Percentiles rank a stretch among this genome's conserved stretches.
These are phyloP conservation scores for Hypoxylon fuscum DNA, from an alignment of 495 filamentous ascomycete species.

Conservation along the genomic window DNA sequence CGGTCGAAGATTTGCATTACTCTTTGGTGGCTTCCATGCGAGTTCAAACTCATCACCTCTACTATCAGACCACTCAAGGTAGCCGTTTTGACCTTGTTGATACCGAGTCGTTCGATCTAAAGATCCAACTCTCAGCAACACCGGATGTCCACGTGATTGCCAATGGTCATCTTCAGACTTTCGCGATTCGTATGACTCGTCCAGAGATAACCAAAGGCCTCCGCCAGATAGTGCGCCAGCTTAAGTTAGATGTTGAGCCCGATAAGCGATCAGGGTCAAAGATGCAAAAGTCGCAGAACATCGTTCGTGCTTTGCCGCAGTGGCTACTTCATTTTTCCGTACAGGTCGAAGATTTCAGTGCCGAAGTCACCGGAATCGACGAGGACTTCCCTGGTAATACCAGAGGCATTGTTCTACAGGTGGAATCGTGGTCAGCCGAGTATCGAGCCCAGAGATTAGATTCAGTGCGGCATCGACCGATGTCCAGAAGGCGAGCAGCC, in stretches of 20 bases:
- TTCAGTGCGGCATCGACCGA: constrained; percentile 53
- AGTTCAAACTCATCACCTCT: constrained; percentile 87
- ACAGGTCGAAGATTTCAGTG: constrained; percentile 85
- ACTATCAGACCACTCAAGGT: constrained; percentile 89
- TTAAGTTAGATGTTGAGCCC: constrained; percentile 68
- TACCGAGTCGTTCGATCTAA: constrained; percentile 86
- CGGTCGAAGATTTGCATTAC: constrained; percentile 85
- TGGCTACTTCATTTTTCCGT: constrained; percentile 89
- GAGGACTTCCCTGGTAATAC: constrained; percentile 77
- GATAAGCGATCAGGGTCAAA: constrained; percentile 65
- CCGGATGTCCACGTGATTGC: constrained; percentile 86
- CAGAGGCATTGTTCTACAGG: constrained; percentile 82
- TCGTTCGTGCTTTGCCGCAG: constrained; percentile 77
- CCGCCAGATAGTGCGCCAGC: constrained; percentile 86
- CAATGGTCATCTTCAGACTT: constrained; percentile 82
- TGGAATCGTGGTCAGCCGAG: constrained; percentile 91
- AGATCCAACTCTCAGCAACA: constrained; percentile 81
- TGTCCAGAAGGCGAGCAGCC: constrained; percentile 65
- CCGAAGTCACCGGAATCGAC: constrained; percentile 92
- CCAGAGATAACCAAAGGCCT: constrained; percentile 92
- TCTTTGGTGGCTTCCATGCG: constrained; percentile 82
- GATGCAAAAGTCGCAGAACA: constrained; percentile 63
- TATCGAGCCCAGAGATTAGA: constrained; percentile 85
- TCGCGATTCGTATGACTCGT: constrained; percentile 88
- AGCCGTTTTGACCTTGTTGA: constrained; percentile 84